phyloP scores from a whole-genome alignment of 73 alveolate genomes.

The Tetrahymena elliotti region DNA sequence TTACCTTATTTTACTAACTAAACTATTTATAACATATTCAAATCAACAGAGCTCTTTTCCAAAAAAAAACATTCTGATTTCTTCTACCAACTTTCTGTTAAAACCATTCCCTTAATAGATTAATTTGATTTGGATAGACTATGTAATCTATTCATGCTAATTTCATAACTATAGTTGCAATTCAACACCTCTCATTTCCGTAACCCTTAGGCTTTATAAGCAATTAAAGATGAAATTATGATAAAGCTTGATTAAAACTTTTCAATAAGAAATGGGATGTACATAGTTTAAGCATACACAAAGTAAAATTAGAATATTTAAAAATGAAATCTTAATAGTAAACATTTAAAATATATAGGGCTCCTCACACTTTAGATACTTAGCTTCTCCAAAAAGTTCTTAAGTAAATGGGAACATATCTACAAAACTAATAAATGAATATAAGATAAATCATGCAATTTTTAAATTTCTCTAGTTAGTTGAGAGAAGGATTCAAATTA shows the following conservation, averaged over 20 bases:
- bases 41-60: background rate
- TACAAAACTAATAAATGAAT: background rate
- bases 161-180: background rate
- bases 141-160: background rate
- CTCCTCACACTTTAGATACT: background rate
- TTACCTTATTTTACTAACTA: background rate
- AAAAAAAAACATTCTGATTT: background rate
- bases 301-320: background rate
- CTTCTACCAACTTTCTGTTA: background rate
- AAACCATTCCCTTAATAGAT: background rate
- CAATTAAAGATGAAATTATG: background rate
- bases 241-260: background rate
- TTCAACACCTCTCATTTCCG: background rate
- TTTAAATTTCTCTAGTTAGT: background rate
- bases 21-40: background rate
- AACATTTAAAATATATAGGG: background rate
- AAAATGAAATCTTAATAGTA: background rate
- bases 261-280: background rate
- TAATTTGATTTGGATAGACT: background rate
- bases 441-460: background rate
- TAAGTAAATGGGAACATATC: background rate
- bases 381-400: background rate
- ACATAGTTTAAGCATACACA: background rate
- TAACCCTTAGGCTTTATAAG: background rate
- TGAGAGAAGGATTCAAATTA: background rate